Evolutionary conservation across 352 stramenopile species (phyloP).

Genomic region (Phytophthora pisi): DNA sequence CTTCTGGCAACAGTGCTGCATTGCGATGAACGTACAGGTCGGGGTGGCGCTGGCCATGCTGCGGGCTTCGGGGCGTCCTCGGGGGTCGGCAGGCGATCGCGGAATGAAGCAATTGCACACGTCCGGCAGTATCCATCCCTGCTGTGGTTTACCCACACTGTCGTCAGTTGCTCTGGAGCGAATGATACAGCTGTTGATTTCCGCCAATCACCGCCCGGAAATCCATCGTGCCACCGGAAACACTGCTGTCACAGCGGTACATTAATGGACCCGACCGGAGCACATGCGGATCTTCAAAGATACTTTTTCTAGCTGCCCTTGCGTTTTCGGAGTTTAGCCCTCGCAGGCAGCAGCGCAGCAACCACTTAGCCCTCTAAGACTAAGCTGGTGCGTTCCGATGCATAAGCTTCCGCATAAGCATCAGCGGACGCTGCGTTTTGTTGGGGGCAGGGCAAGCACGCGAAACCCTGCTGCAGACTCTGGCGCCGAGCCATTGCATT

Average conservation of each 20-base stretch:
- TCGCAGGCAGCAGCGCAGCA: not conserved
- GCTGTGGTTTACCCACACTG: constrained; percentile 1
- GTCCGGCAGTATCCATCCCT: constrained; percentile 2
- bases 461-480: not conserved
- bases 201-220: not conserved
- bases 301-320: not conserved
- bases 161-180: constrained; percentile 5
- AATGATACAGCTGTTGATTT: not conserved
- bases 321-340: not conserved
- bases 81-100: constrained; percentile 12
- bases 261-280: no score
- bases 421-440: not conserved
- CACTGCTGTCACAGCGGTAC: not conserved
- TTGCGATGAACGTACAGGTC: constrained; percentile 39
- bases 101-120: constrained; percentile 24
- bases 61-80: not conserved
- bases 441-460: not conserved
- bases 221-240: not conserved
- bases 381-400: not conserved
- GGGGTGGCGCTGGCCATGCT: constrained; percentile 53
- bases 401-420: no score
- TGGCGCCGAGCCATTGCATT: no score
- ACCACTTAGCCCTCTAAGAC: not conserved
- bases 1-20: not conserved
- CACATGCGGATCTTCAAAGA: not conserved